These are phyloP conservation scores for Picea sitchensis DNA, from an alignment of 75 land plant genomes.

Conservation along the genomic window DNA sequence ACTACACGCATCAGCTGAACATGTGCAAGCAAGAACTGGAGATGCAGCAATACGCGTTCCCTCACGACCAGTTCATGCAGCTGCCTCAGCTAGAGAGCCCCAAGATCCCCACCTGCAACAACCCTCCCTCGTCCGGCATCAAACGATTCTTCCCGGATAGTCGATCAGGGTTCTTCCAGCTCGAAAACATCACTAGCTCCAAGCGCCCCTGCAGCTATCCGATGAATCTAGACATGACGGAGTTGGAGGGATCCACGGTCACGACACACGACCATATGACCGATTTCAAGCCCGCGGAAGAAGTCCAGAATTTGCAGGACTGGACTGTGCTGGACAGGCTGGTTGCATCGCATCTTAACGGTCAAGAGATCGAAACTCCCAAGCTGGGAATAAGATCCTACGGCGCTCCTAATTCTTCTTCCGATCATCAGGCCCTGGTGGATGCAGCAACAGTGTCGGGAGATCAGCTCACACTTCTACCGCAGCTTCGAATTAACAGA, in stretches of 20 bases:
- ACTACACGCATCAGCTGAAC: neutral
- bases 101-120: slow-evolving; percentile 7
- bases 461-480: neutral
- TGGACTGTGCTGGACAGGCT: slow-evolving; percentile 56
- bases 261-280: neutral
- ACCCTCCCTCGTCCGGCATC: slow-evolving; percentile 5
- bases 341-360: slow-evolving; percentile 58
- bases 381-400: neutral
- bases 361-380: slow-evolving; percentile 21
- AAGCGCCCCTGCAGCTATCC: slow-evolving; percentile 1
- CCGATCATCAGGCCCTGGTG: neutral
- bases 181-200: neutral
- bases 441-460: neutral
- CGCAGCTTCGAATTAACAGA: neutral
- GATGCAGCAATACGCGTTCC: slow-evolving; percentile 9
- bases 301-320: slow-evolving; percentile 13
- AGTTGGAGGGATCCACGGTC: neutral
- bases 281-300: neutral
- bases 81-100: slow-evolving; percentile 56
- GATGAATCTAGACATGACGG: slow-evolving; percentile 6
- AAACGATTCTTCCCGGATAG: neutral
- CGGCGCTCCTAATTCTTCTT: neutral
- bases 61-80: slow-evolving; percentile 36
- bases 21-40: slow-evolving; percentile 17
- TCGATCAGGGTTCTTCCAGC: neutral